Evolutionary conservation across 495 filamentous ascomycete species (phyloP), one percentile per base, ranked within the genome.

Genomic region (Daldinia concentrica): DNA sequence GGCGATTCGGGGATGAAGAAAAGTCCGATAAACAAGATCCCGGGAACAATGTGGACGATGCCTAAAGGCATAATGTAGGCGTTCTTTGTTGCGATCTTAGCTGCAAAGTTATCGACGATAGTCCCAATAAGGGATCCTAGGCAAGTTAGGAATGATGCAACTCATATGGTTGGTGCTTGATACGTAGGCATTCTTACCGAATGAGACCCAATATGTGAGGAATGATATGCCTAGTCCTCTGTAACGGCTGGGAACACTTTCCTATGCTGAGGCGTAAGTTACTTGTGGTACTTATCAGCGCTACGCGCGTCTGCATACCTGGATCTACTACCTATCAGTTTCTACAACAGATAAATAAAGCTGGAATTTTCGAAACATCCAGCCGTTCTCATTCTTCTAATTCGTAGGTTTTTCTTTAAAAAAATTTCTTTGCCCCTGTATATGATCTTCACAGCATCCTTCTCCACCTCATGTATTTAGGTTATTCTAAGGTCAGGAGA

Each of bases 1-100:
- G 89, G 89, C 6, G 85, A 87, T 69, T 90, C 89, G 8, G 89
- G 88, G 43, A 90, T 85, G 76, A 90, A 88, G 71, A 89, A 78
- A 9, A 90, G 69, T 11, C 81, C 83, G 34, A 83, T 73, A 24
- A 79, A 74, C 50, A 90, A 62, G 66, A 90, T 74, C 7, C 79
- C 78, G 0, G 88, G 88, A 5, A 90, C 78, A 34, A 90, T 76
- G 60, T 86, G 88, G 66, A 90, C 81, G 26, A 89, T 79, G 8
- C 87, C 87, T 0, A 90, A 80, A 4, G 88, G 86, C 57, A 89
- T 87, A 1, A 88, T 79, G 68, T 89, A 90, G 11, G 84, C 80
- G 12, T 80, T 73, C 60, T 77, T 85, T 29, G 78, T 82, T 6
- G 75, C 63, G 34, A 86, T 80, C 48, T 79, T 80, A 6, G 80